Conservation (phyloP, 176 grass and related monocot species). For the bread wheat (Triticum aestivum) region DNA sequence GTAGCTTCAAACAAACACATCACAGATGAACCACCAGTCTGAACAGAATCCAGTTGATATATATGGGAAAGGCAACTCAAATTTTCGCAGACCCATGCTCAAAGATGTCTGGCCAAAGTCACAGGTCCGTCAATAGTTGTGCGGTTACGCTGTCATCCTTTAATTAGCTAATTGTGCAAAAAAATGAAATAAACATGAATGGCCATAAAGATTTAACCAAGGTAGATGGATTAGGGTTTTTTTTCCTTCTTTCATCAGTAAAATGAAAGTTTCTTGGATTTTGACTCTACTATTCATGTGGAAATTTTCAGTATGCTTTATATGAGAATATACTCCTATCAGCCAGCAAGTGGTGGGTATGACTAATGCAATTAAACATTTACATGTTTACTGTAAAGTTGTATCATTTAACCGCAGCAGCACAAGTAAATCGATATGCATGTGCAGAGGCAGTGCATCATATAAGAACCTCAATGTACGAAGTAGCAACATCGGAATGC, state of each 20-base stretch:
- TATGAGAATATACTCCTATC: background rate
- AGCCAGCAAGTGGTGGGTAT: background rate
- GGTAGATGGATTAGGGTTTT: constrained; percentile 1
- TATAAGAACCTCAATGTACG: constrained; percentile 59
- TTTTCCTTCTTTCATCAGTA: background rate
- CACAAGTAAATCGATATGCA: constrained; percentile 17
- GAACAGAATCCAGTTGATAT: background rate
- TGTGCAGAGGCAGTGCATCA: background rate
- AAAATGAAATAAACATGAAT: background rate
- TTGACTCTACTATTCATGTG: background rate
- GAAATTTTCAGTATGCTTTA: constrained; percentile 4
- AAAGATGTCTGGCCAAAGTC: background rate
- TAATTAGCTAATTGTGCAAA: background rate
- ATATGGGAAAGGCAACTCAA: background rate
- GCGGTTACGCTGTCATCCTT: background rate
- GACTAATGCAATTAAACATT: background rate
- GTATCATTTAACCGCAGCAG: background rate
- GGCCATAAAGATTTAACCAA: background rate
- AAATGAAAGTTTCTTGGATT: background rate
- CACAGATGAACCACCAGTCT: background rate
- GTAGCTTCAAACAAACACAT: background rate
- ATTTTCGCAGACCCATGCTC: background rate
- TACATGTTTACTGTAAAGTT: background rate
- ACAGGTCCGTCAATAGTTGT: background rate
- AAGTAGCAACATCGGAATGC: constrained; percentile 63